Conservation (phyloP, 2,329 filamentous ascomycete genomes). For the Ophiostoma sp. region DNA sequence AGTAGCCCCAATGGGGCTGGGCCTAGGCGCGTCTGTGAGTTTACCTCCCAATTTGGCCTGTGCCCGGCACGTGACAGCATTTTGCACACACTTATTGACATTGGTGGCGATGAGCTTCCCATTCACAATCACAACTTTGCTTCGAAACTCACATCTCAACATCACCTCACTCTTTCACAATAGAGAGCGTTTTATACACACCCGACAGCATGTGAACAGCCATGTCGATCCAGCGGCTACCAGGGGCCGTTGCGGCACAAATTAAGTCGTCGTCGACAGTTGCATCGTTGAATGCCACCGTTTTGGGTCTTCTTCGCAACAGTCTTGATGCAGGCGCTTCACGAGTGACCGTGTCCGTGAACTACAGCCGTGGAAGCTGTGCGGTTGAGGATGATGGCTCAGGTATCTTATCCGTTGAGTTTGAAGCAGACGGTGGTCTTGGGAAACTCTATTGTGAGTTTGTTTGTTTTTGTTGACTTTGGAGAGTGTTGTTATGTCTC, state of each 20-base stretch:
- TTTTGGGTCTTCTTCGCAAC: constrained; percentile 76
- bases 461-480: not conserved
- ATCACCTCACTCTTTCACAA: not conserved
- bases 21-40: not conserved
- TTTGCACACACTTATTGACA: not conserved
- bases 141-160: not conserved
- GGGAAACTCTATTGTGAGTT: constrained; percentile 70
- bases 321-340: constrained; percentile 76
- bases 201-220: constrained; percentile 4
- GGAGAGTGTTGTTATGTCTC: too few species aligned
- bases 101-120: not conserved
- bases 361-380: constrained; percentile 75
- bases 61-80: not conserved
- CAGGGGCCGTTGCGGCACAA: constrained; percentile 69
- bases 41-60: not conserved
- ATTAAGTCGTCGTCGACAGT: constrained; percentile 84
- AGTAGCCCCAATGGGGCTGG: not conserved
- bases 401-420: constrained; percentile 75
- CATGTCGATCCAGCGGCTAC: constrained; percentile 69
- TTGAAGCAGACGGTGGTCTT: constrained; percentile 67
- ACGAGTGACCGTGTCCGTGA: constrained; percentile 68
- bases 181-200: not conserved
- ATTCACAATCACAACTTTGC: not conserved
- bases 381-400: constrained; percentile 79
- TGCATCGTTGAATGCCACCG: constrained; percentile 69